Evolutionary conservation across 495 filamentous ascomycete genomes (phyloP).

Genomic region (Talaromyces adpressus): DNA sequence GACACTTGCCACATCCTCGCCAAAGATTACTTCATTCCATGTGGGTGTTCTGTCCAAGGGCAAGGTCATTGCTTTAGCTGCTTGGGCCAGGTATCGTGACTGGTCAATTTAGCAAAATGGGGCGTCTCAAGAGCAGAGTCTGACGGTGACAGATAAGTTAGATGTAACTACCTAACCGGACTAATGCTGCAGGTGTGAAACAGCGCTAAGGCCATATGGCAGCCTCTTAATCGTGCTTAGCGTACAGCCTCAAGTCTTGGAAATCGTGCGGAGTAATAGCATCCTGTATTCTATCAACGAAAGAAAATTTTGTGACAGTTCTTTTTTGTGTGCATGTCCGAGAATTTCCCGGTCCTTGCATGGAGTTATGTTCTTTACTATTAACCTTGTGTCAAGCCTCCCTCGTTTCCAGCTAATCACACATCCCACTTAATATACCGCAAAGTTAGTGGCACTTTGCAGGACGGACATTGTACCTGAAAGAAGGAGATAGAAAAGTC

Average conservation of each 20-base stretch:
- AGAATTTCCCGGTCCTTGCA: not conserved
- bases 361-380: no score
- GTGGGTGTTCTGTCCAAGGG: not conserved
- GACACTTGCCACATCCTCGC: not conserved
- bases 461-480: not conserved
- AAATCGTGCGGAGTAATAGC: not conserved
- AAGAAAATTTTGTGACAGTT: not conserved
- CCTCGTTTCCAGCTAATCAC: not conserved
- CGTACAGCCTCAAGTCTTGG: not conserved
- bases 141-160: not conserved
- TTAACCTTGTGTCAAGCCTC: not conserved
- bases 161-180: not conserved
- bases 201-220: not conserved
- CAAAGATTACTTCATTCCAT: not conserved
- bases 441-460: not conserved
- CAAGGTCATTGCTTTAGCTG: not conserved
- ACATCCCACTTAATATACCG: not conserved
- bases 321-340: not conserved
- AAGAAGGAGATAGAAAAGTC: not conserved
- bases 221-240: not conserved
- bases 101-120: not conserved
- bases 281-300: not conserved
- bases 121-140: not conserved
- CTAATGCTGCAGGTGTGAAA: slow-evolving; percentile 1
- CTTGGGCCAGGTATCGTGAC: not conserved